Evolutionary conservation across 768 basidiomycete genomes (phyloP).

Genomic region (Lyophyllum semitale): DNA sequence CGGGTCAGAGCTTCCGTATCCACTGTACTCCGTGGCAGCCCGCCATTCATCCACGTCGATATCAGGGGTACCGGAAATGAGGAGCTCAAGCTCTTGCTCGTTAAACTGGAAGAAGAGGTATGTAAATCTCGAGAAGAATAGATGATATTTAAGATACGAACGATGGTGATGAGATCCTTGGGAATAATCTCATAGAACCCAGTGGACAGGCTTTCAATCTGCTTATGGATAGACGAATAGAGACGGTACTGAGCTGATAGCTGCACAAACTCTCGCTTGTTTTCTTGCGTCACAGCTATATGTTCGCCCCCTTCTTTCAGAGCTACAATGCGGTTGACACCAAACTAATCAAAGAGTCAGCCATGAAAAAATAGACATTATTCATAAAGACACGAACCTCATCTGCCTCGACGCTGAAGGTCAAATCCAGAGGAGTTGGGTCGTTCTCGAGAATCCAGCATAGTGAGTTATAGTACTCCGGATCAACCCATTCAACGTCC

Average conservation of each 20-base stretch:
- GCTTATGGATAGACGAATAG: constrained; percentile 92
- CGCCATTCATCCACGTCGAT: constrained; percentile 99
- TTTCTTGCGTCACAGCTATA: constrained; percentile 92
- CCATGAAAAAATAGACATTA: background rate
- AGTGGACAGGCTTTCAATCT: constrained; percentile 84
- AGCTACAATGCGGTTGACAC: constrained; percentile 83
- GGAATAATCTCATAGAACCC: constrained; percentile 99
- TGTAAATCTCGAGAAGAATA: constrained; percentile 3
- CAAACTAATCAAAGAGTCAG: constrained; percentile 60
- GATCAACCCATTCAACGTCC: constrained; percentile 97
- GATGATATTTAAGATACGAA: constrained; percentile 38
- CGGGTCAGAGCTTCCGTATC: constrained; percentile 86
- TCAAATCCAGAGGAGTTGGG: constrained; percentile 81
- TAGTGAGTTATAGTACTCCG: constrained; percentile 96
- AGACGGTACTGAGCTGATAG: constrained; percentile 93
- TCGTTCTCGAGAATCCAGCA: constrained; percentile 99
- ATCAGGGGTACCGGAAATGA: constrained; percentile 97
- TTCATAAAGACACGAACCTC: constrained; percentile 55
- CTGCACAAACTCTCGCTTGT: constrained; percentile 95
- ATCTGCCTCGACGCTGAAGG: constrained; percentile 94
- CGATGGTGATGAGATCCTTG: constrained; percentile 91
- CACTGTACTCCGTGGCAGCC: constrained; percentile 88
- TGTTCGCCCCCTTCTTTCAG: constrained; percentile 85
- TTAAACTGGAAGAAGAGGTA: constrained; percentile 65
- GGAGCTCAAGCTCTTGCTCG: constrained; percentile 89